Base-by-base conservation (phyloP, 768 basidiomycete species). In the Galerina sulciceps region DNA sequence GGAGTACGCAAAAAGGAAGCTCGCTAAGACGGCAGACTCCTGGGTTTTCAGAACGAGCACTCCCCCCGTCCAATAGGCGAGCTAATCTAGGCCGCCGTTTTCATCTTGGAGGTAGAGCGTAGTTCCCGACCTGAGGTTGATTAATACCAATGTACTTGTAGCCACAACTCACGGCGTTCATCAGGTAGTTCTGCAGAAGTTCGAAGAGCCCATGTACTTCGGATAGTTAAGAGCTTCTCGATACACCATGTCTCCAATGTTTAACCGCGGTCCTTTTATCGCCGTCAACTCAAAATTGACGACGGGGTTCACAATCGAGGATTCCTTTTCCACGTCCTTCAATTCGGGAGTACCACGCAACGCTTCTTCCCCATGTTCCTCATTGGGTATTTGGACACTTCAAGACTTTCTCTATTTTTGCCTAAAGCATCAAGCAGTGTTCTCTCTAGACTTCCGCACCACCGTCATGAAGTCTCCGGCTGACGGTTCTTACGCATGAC, bases 241-340 rank as follows among this genome's bases (percentile, higher is more conserved):
- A 59, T 48, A 47, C 38, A 26, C 34, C 36, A 43, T 47, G 23
- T 42, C 34, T 43, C 45, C 43, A 45, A 34, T n/a, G 40, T 46
- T 47, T 49, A 48, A 34, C 58, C 58, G 52, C 58, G 58, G 58
- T 20, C 46, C 46, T 59, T 59, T 59, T 59, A 59, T 23, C 35
- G 45, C 58, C 45, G 51, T 53, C 58, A 59, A 54, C 36, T 48
- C 58, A 48, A 49, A 40, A 41, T 54, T 54, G 45, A 35, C 42
- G 38, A 46, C 11, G 53, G 14, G 5, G 44, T 18, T 35, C 45
- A 36, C 36, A 23, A 31, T 38, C 37, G 45, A 41, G 44, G 49
- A 38, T 34, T 48, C 48, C 26, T 38, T 59, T 59, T 53, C 58
- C 58, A 59, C 58, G 58, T 48, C 43, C 31, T 48, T 49, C 49